A percentile compares a stretch with the other conserved stretches of the same genome.
Conservation (phyloP, 306 rosid genomes). For the Neltuma alba region DNA sequence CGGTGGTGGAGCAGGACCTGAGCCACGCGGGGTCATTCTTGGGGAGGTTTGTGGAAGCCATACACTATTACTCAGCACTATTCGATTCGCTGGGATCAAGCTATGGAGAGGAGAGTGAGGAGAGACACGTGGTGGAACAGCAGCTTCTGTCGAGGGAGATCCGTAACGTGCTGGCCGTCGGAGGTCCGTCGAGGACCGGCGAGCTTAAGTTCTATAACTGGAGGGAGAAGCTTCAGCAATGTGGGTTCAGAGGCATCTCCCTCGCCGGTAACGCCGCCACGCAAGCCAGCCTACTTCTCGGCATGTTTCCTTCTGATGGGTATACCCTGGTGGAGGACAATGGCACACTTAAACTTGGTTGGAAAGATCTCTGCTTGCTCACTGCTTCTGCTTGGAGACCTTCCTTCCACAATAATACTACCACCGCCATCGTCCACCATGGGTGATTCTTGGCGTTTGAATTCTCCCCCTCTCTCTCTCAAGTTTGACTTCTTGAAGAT, state of each 20-base stretch:
- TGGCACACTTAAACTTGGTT: constrained; percentile 93
- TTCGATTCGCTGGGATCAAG: constrained; percentile 92
- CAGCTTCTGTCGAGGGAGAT: constrained; percentile 90
- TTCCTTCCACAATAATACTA: constrained; percentile 46
- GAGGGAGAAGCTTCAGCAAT: constrained; percentile 90
- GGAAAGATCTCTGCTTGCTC: constrained; percentile 98
- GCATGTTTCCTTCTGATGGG: constrained; percentile 96
- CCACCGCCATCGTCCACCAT: constrained; percentile 41
- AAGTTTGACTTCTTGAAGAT: background rate
- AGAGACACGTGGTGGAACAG: constrained; percentile 95
- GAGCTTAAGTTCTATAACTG: constrained; percentile 88
- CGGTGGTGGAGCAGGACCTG: constrained; percentile 95
- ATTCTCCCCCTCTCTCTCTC: background rate
- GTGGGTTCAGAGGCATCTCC: constrained; percentile 84
- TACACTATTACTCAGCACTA: constrained; percentile 95
- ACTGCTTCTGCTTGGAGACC: constrained; percentile 99
- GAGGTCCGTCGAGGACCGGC: constrained; percentile 91
- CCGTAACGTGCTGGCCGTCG: constrained; percentile 82
- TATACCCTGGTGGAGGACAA: constrained; percentile 95
- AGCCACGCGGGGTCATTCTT: constrained; percentile 91
- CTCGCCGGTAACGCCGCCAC: constrained; percentile 97
- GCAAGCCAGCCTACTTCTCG: constrained; percentile 84
- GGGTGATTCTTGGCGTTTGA: background rate
- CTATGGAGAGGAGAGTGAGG: constrained; percentile 96
- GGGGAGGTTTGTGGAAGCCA: constrained; percentile 97